phyloP scores from a whole-genome alignment of 1,284 basidiomycete genomes.

The Pascua guehoae region DNA sequence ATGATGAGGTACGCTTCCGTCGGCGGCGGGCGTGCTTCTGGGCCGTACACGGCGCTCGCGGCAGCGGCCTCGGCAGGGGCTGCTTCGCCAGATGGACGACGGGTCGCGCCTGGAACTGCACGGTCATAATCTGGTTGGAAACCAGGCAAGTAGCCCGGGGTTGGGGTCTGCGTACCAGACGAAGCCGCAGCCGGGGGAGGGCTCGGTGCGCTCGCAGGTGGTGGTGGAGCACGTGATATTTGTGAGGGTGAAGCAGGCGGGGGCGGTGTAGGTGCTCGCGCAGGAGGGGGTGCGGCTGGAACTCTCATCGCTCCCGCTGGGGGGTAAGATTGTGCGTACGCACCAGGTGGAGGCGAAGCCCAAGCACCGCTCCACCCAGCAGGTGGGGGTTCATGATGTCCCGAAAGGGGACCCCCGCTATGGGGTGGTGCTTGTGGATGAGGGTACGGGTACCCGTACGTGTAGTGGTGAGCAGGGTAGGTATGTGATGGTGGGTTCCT shows the following conservation, averaged over 20 bases:
- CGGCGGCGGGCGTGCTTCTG: slow-evolving; percentile 13
- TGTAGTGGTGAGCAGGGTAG: background rate
- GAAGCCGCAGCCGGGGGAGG: slow-evolving; percentile 1
- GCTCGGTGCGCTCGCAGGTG: slow-evolving; percentile 12
- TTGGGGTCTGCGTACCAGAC: background rate
- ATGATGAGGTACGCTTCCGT: slow-evolving; percentile 17
- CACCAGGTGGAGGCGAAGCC: too few relatives aligned
- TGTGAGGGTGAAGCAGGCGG: slow-evolving; percentile 16
- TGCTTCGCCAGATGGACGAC: slow-evolving; percentile 1
- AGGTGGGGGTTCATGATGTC: too few relatives aligned
- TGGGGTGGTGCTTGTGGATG: background rate
- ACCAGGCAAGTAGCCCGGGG: slow-evolving; percentile 8
- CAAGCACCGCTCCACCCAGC: too few relatives aligned
- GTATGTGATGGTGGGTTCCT: background rate
- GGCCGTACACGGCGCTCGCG: slow-evolving; percentile 6
- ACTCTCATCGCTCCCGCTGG: too few relatives aligned
- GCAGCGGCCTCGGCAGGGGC: slow-evolving; percentile 4
- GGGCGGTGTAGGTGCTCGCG: slow-evolving; percentile 6
- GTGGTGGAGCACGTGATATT: slow-evolving; percentile 9
- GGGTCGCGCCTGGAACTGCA: background rate
- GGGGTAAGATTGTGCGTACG: too few relatives aligned
- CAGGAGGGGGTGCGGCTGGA: too few relatives aligned
- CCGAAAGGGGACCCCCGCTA: too few relatives aligned
- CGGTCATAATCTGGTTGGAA: slow-evolving; percentile 20
- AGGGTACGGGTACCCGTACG: background rate